Percentiles rank a stretch among this genome's conserved stretches.
Evolutionary conservation across 179 eudicot species (phyloP).

Genomic region (Corrigiola litoralis): DNA sequence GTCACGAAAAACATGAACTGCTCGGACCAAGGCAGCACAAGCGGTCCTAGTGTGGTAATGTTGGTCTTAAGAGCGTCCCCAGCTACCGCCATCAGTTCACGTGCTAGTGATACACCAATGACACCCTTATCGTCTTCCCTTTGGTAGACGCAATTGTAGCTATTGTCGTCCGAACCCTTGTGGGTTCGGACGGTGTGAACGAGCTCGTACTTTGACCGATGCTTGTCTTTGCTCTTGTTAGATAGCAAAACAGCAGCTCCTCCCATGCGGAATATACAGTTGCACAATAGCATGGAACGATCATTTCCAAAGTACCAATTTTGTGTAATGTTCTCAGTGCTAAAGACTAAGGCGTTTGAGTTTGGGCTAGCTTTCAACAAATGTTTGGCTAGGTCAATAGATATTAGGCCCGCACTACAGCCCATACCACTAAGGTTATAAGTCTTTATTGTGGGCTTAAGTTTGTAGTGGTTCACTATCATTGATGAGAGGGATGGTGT

Average conservation of each 20-base stretch:
- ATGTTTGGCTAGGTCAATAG: conserved; percentile 59
- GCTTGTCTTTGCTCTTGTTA: conserved; percentile 38
- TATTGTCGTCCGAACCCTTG: conserved; percentile 55
- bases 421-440: conserved; percentile 77
- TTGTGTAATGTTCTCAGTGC: conserved; percentile 67
- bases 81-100: conserved; percentile 74
- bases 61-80: conserved; percentile 81
- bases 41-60: conserved; percentile 72
- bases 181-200: conserved; percentile 75
- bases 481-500: conserved; percentile 74
- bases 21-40: conserved; percentile 67
- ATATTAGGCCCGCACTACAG: conserved; percentile 73
- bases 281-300: conserved; percentile 69
- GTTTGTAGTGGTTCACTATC: conserved; percentile 73
- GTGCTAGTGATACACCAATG: conserved; percentile 63
- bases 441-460: conserved; percentile 46
- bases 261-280: conserved; percentile 77
- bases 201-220: conserved; percentile 59
- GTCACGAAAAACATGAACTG: conserved; percentile 59
- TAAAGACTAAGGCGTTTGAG: conserved; percentile 53
- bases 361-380: conserved; percentile 53
- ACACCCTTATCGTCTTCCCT: conserved; percentile 55
- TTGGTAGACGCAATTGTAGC: conserved; percentile 67
- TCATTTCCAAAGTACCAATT: conserved; percentile 83
- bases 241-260: conserved; percentile 71